Conservation (phyloP, 2,329 filamentous ascomycete genomes). For the Aureobasidium sp. region DNA sequence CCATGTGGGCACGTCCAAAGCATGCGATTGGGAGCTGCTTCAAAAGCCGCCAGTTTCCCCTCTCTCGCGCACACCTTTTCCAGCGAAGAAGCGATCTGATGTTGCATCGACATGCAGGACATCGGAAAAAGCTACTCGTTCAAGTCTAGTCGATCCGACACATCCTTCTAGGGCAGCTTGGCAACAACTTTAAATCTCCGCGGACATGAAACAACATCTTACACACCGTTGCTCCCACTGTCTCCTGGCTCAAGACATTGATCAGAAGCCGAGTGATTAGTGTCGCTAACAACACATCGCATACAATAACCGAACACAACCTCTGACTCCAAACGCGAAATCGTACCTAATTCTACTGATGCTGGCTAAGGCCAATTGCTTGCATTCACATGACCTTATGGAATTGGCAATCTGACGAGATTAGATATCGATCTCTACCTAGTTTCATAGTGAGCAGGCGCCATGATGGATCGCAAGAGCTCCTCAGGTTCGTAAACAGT, state of each 20-base stretch:
- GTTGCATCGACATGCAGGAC: constrained; percentile 4
- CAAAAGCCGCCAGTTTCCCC: constrained; percentile 2
- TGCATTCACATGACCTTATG: not conserved
- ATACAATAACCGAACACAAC: not conserved
- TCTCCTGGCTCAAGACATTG: not conserved
- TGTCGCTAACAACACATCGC: not conserved
- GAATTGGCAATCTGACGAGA: not conserved
- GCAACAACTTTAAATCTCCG: constrained; percentile 11
- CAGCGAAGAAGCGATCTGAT: not conserved
- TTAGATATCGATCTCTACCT: not conserved
- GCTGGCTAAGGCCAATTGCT: not conserved
- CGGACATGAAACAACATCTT: not conserved
- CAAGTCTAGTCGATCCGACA: not conserved
- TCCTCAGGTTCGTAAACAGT: not conserved
- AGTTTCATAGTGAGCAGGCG: not conserved
- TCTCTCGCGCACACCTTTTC: not conserved
- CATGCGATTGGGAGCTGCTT: not conserved
- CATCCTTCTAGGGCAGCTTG: constrained; percentile 4
- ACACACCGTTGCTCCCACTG: not conserved
- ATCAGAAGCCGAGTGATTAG: not conserved
- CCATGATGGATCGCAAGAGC: not conserved
- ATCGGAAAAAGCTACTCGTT: constrained; percentile 1
- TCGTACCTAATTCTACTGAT: too few relatives aligned
- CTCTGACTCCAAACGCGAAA: not conserved
- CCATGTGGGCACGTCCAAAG: not conserved